Evolutionary conservation across 305 asterid species (phyloP), one percentile per base, ranked within the genome.

Genomic region (Rubia tinctorum): DNA sequence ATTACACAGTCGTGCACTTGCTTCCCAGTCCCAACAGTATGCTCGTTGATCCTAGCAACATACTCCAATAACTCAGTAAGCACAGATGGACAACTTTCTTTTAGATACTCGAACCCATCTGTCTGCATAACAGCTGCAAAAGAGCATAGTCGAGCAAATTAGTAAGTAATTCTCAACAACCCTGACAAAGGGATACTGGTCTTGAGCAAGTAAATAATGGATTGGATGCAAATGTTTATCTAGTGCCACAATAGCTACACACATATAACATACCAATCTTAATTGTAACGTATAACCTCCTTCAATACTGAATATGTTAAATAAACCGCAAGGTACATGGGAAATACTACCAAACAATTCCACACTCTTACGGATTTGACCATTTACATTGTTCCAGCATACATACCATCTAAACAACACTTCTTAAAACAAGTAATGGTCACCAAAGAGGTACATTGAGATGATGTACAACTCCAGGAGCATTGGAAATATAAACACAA

Each of bases 11-110:
- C 94, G 22, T 65, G 85, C 60, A 85, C 86, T 76, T 76, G 88
- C 88, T 87, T 88, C 59, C 83, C 84, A 25, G 71, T 77, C 13
- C 79, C 81, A 12, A 81, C 65, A 7, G 95, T 82, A 71, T 88
- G 97, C 76, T 86, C 94, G 18, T 72, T 88, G 77, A 84, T 79
- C 87, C 89, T 79, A 22, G 88, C 86, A 55, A 82, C 86, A 56
- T 78, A 76, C 65, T 82, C 86, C 63, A 84, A 75, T 80, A 84
- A 68, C 42, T 84, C 83, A 0, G 85, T 80, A 59, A 82, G 68
- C 37, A 82, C 80, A 15, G 65, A 66, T 7, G 88, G 88, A 66
- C 83, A 80, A 44, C 88, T 84, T 68, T 82, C 86, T 73, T 70
- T 82, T 72, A 85, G 68, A 80, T 85, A 78, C 53, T 80, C 84